Base-by-base conservation (phyloP, 2,329 filamentous ascomycete species). In the Colletotrichum sp. region DNA sequence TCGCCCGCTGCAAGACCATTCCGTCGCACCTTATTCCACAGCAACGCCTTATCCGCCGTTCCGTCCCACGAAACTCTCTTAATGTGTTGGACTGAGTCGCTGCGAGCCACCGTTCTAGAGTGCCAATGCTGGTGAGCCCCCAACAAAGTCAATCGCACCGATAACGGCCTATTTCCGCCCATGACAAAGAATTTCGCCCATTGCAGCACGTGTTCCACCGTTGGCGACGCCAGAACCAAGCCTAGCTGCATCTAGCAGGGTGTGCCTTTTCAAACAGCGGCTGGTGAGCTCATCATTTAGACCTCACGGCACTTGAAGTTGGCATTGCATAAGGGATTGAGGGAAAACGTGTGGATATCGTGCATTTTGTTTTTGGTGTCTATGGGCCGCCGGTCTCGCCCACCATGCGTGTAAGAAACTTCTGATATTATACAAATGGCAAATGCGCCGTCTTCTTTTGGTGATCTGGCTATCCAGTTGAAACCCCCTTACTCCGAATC, bases 401-500 rank as follows among this genome's bases (percentile, higher is more conserved):
- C 49, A 21, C 4, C 16, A 59, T 55, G 55, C 74, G 15, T 18
- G 32, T 30, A 60, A 28, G 21, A 76, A 69, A 74, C 16, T 39
- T 60, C 36, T 73, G 71, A 13, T 73, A 66, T 74, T 60, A 49
- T 76, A 76, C 71, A 69, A 32, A 32, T 36, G 66, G 16, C 55
- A 57, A 24, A n/a, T 18, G 18, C n/a, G 18, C 62, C 18, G 39
- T 59, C n/a, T 12, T 24, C 13, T 32, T 52, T 8, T 13, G 16
- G 39, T 21, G 32, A 34, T 26, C 8, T 26, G 28, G 26, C 16
- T 21, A 6, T 39, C 8, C 16, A n/a, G 39, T 24, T 44, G 15
- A n/a, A 36, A 16, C 21, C 21, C 57, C 21, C 9, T 75, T 77
- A 80, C 77, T 88, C 88, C 57, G 92, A 90, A 55, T 92, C 91